These are phyloP conservation scores for Starmerella floricola DNA, from an alignment of 805 yeast genomes.

Conservation along the genomic window DNA sequence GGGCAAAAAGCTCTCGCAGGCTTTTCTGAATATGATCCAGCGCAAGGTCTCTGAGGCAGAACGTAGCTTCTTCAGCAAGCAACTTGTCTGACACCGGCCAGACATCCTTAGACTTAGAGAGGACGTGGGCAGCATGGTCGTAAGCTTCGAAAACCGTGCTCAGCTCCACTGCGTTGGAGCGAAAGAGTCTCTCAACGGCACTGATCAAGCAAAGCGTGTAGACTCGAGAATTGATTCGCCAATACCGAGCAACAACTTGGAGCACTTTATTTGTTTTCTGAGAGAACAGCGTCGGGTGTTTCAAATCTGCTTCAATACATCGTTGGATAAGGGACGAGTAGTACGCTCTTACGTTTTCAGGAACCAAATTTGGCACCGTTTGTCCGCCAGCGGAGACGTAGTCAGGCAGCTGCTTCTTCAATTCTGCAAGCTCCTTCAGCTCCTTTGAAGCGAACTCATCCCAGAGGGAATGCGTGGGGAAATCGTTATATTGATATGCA, in stretches of 20 bases:
- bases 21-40: neutral
- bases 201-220: conserved; percentile 8
- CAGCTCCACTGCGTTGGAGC: neutral
- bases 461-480: conserved; percentile 33
- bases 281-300: conserved; percentile 10
- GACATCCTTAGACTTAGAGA: neutral
- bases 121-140: conserved; percentile 1
- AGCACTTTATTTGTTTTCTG: conserved; percentile 7
- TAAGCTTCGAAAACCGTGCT: conserved; percentile 6
- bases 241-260: conserved; percentile 10
- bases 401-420: conserved; percentile 11
- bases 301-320: conserved; percentile 31
- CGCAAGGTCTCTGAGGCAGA: neutral
- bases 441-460: conserved; percentile 31
- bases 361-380: conserved; percentile 20
- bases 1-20: neutral
- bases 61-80: neutral
- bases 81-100: conserved; percentile 15
- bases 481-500: conserved; percentile 29
- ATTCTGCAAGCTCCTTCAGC: conserved; percentile 26
- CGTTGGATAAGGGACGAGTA: conserved; percentile 33
- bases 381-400: neutral
- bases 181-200: conserved; percentile 5
- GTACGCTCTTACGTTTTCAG: conserved; percentile 34
- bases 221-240: conserved; percentile 13